Conservation (phyloP, 345 rosid species). For the Mangifera indica region DNA sequence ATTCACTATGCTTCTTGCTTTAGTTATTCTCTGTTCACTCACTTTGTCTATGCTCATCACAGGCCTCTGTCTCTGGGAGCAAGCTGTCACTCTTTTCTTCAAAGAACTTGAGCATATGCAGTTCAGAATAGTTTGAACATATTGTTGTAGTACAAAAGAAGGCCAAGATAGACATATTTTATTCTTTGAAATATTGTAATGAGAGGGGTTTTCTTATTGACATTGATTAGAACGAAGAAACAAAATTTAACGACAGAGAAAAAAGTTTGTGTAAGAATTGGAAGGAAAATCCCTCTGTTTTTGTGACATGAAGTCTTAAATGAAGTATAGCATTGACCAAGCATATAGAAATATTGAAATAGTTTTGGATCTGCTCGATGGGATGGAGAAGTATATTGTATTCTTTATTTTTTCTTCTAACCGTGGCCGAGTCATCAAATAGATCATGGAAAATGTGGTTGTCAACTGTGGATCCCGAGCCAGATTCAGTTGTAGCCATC, state of each 20-base stretch:
- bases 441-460: slow-evolving; percentile 45
- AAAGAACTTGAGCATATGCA: background rate
- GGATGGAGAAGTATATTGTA: slow-evolving; percentile 57
- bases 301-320: background rate
- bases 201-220: background rate
- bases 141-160: background rate
- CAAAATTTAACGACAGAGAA: too few species aligned
- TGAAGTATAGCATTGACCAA: background rate
- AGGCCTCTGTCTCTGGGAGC: background rate
- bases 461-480: slow-evolving; percentile 40
- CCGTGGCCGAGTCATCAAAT: slow-evolving; percentile 58
- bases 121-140: background rate
- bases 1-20: background rate
- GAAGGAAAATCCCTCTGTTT: background rate
- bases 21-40: background rate
- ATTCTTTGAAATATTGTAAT: background rate
- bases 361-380: slow-evolving; percentile 37
- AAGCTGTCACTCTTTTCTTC: background rate
- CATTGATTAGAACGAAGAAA: background rate
- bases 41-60: background rate
- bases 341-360: slow-evolving; percentile 12
- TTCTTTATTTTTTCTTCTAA: slow-evolving; percentile 50
- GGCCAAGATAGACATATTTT: background rate
- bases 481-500: slow-evolving; percentile 38
- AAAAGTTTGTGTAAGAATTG: background rate